A percentile compares a stretch with the other conserved stretches of the same genome.
Conservation (phyloP, 2,329 filamentous ascomycete species). For the Nannizziopsis barbatae region DNA sequence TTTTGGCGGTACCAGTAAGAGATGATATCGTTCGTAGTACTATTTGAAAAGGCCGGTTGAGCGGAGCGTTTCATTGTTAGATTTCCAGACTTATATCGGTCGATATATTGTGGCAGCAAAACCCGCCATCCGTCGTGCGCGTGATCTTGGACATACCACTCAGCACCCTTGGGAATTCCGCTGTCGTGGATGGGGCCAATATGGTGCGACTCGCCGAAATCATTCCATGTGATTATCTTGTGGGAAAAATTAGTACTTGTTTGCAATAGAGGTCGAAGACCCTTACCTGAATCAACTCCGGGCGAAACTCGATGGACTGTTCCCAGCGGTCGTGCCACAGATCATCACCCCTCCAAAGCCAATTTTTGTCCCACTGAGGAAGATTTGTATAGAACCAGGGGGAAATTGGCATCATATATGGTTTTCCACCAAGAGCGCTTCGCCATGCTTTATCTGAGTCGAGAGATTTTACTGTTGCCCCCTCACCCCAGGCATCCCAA, state of each 20-base stretch:
- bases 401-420: conserved; percentile 46
- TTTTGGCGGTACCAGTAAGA: conserved; percentile 30
- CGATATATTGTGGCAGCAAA: conserved; percentile 42
- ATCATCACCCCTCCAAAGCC: conserved; percentile 52
- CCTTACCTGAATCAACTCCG: conserved; percentile 40
- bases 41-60: neutral
- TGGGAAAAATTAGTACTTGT: neutral
- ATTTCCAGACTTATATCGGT: conserved; percentile 40
- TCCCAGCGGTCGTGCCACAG: conserved; percentile 52
- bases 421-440: conserved; percentile 26
- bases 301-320: conserved; percentile 40
- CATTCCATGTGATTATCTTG: conserved; percentile 49
- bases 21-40: conserved; percentile 20
- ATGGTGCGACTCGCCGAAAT: conserved; percentile 51
- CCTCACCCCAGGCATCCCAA: conserved; percentile 37
- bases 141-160: conserved; percentile 39
- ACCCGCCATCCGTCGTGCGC: conserved; percentile 43
- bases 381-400: conserved; percentile 50
- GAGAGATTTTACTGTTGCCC: conserved; percentile 29
- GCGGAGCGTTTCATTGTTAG: conserved; percentile 14
- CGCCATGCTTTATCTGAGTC: conserved; percentile 34
- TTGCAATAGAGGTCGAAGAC: neutral
- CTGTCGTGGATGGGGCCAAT: conserved; percentile 41
- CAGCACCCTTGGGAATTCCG: conserved; percentile 39
- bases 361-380: conserved; percentile 48